Evolutionary conservation across 192 early-diverging fungal genomes (phyloP).

Genomic region (Backusella morwellensis): DNA sequence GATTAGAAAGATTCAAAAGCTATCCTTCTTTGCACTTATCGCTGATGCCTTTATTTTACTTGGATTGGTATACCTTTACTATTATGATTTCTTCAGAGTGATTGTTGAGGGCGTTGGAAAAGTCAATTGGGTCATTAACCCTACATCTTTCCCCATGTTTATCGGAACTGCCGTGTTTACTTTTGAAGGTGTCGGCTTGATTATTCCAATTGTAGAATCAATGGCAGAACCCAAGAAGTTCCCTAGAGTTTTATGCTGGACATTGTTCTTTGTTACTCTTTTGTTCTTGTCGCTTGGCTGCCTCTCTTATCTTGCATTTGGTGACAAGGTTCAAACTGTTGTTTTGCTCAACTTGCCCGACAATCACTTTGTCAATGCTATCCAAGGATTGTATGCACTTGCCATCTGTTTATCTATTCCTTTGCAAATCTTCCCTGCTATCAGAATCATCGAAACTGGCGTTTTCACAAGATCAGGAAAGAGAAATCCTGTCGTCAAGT

Average conservation of each 20-base stretch:
- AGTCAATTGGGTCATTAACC: conserved; percentile 57
- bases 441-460: conserved; percentile 65
- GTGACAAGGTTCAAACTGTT: conserved; percentile 66
- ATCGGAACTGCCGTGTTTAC: conserved; percentile 94
- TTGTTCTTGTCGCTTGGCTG: conserved; percentile 47
- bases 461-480: conserved; percentile 59
- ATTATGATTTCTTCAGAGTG: conserved; percentile 68
- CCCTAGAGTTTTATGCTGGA: conserved; percentile 44
- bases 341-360: conserved; percentile 68
- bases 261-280: conserved; percentile 43
- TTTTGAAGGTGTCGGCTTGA: conserved; percentile 85
- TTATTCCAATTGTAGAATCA: conserved; percentile 53
- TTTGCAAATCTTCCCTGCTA: conserved; percentile 68
- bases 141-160: conserved; percentile 79
- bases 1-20: conserved; percentile 86
- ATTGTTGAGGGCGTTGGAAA: conserved; percentile 56
- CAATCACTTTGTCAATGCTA: conserved; percentile 43
- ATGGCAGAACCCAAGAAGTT: conserved; percentile 59
- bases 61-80: conserved; percentile 83
- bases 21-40: conserved; percentile 78
- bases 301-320: conserved; percentile 66
- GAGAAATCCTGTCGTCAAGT: conserved; percentile 56
- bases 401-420: conserved; percentile 79
- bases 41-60: conserved; percentile 90
- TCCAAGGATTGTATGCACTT: conserved; percentile 70